phyloP scores from a whole-genome alignment of 306 rosid species.

The Albizia julibrissin region DNA sequence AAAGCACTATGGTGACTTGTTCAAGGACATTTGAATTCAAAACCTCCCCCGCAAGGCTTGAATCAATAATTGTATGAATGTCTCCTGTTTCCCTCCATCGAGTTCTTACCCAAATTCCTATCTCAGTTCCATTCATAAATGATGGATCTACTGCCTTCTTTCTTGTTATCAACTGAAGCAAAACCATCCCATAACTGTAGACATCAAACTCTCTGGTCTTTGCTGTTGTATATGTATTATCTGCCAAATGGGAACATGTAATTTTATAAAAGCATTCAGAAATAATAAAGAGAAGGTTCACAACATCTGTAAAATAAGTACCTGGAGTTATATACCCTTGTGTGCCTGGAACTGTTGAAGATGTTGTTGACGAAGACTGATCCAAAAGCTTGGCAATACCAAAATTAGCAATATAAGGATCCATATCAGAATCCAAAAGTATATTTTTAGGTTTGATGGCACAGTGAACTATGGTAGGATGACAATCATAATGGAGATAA shows the following conservation, averaged over 20 bases:
- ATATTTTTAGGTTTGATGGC: constrained; percentile 85
- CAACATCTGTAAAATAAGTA: constrained; percentile 10
- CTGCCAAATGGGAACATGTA: constrained; percentile 39
- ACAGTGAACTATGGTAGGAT: constrained; percentile 75
- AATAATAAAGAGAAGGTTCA: constrained; percentile 6
- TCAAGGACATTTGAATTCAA: constrained; percentile 36
- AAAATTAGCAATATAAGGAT: constrained; percentile 48
- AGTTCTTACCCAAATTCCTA: constrained; percentile 60
- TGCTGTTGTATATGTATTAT: constrained; percentile 61
- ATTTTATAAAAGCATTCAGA: neutral
- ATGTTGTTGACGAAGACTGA: constrained; percentile 41
- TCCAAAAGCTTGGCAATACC: constrained; percentile 13
- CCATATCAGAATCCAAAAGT: constrained; percentile 84
- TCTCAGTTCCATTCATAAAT: constrained; percentile 45
- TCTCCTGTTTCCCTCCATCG: constrained; percentile 52
- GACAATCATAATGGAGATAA: constrained; percentile 77
- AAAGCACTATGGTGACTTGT: constrained; percentile 49
- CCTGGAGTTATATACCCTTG: constrained; percentile 30
- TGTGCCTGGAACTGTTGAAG: constrained; percentile 37
- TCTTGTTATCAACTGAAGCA: constrained; percentile 75
- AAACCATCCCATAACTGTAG: constrained; percentile 77
- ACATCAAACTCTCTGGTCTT: constrained; percentile 65
- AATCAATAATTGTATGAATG: constrained; percentile 53
- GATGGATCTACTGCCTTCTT: constrained; percentile 61
- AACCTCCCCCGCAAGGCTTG: constrained; percentile 50